Evolutionary conservation across 768 basidiomycete genomes (phyloP), one percentile per base, ranked within the genome.

Genomic region (Phaffia australis): DNA sequence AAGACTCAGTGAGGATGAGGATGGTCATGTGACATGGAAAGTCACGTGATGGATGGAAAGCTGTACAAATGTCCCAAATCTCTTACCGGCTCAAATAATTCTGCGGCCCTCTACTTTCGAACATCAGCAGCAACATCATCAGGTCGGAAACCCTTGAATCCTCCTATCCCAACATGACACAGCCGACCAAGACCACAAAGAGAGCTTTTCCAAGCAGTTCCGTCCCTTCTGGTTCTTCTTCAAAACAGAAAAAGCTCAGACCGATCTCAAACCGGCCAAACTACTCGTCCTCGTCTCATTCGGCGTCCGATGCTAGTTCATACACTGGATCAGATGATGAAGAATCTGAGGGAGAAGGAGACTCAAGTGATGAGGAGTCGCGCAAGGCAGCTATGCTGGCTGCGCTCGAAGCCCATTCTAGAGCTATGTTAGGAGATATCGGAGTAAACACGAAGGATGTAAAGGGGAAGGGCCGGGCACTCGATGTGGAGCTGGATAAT

Each of bases 401-500:
- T 35, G 71, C 71, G 0, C 71, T 77, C 4, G 70, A 76, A 66
- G 76, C 75, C 25, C 75, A 74, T 60, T 70, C 72, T 48, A 65
- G 73, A 60, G 72, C 74, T 8, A 73, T 77, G 72, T 70, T 77
- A 16, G 74, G 74, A n/a, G 48, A 74, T 1, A 64, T 63, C 6
- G 59, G 35, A 42, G 11, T 42, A 4, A 42, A 5, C 11, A 11
- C 35, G 11, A 42, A 63, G 42, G 51, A 66, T 46, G 23, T 52
- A 48, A 63, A 60, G 63, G 52, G 60, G 61, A 70, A 70, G 49
- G 68, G 51, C n/a, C 29, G 65, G 35, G 63, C 19, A 3, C 19
- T 57, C 6, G 27, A 54, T 27, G 27, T n/a, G 21, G 52, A 27
- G 8, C 52, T 5, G 14, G 56, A 57, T n/a, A 25, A 57, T 29